These are phyloP conservation scores for Houttuynia cordata DNA, from an alignment of 164 flowering plant species.

Conservation along the genomic window DNA sequence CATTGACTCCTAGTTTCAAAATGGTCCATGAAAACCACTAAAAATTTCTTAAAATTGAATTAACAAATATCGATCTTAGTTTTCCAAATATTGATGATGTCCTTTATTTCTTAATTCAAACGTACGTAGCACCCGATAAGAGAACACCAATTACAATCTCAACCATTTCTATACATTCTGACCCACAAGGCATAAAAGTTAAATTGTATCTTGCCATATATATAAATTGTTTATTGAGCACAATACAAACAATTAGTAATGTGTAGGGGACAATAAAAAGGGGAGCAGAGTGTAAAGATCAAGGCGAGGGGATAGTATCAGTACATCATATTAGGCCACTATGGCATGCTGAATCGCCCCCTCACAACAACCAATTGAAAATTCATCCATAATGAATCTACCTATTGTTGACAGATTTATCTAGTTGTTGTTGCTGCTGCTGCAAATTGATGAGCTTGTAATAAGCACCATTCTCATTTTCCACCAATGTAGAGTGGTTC, in stretches of 20 bases:
- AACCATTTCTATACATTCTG: not conserved
- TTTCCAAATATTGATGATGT: not conserved
- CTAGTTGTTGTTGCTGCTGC: conserved; percentile 40
- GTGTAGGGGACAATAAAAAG: not conserved
- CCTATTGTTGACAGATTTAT: conserved; percentile 6
- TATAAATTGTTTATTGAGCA: not conserved
- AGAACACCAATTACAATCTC: not conserved
- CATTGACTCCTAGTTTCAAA: too few species aligned
- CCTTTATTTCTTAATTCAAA: too few species aligned
- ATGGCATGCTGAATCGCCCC: not conserved
- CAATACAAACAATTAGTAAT: not conserved
- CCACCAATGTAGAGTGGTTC: conserved; percentile 48
- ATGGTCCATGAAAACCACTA: too few species aligned
- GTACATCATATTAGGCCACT: not conserved
- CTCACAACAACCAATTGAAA: not conserved
- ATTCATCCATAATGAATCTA: not conserved
- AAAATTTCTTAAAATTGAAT: too few species aligned
- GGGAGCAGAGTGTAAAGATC: not conserved
- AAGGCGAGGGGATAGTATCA: not conserved
- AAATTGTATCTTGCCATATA: not conserved
- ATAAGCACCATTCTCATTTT: conserved; percentile 60
- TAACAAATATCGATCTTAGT: too few species aligned
- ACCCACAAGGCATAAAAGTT: not conserved
- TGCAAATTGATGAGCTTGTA: conserved; percentile 67
- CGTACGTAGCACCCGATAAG: not conserved